Evolutionary conservation across 2,329 filamentous ascomycete genomes (phyloP).

Genomic region (Zarea fungicola): DNA sequence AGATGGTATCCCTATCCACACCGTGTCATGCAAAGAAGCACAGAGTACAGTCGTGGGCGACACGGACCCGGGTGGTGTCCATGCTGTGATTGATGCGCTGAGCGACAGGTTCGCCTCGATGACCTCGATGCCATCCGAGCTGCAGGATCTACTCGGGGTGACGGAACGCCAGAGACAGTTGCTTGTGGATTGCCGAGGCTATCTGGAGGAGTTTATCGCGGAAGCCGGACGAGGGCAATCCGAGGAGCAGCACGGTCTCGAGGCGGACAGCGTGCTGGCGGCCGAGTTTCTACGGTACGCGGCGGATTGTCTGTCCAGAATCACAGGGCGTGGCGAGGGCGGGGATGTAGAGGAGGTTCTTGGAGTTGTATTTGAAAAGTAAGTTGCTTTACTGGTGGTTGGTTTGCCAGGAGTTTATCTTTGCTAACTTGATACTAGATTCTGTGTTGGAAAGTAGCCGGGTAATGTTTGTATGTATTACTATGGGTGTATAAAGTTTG

Average conservation of each 20-base stretch:
- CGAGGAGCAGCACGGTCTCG: conserved; percentile 30
- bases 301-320: conserved; percentile 72
- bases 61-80: conserved; percentile 59
- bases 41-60: conserved; percentile 22
- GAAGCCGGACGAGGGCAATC: conserved; percentile 39
- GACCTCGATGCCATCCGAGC: conserved; percentile 64
- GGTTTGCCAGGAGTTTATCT: background rate
- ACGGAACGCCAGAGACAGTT: conserved; percentile 85
- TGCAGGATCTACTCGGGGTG: conserved; percentile 82
- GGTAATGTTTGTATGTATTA: no score
- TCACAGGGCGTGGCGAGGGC: conserved; percentile 78
- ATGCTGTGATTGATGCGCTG: conserved; percentile 62
- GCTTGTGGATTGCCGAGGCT: conserved; percentile 63
- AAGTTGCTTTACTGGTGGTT: conserved; percentile 32
- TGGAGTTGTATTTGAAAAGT: conserved; percentile 98
- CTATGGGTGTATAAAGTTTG: no score
- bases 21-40: conserved; percentile 69
- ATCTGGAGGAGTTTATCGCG: conserved; percentile 68
- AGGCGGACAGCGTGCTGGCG: conserved; percentile 80
- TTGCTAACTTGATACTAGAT: conserved; percentile 30
- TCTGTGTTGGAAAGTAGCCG: conserved; percentile 53
- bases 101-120: conserved; percentile 63
- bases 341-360: conserved; percentile 94
- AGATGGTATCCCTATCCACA: conserved; percentile 30
- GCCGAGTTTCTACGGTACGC: conserved; percentile 84